These are phyloP conservation scores for Xanthoceras sorbifolium DNA, from an alignment of 345 rosid species.

Conservation along the genomic window DNA sequence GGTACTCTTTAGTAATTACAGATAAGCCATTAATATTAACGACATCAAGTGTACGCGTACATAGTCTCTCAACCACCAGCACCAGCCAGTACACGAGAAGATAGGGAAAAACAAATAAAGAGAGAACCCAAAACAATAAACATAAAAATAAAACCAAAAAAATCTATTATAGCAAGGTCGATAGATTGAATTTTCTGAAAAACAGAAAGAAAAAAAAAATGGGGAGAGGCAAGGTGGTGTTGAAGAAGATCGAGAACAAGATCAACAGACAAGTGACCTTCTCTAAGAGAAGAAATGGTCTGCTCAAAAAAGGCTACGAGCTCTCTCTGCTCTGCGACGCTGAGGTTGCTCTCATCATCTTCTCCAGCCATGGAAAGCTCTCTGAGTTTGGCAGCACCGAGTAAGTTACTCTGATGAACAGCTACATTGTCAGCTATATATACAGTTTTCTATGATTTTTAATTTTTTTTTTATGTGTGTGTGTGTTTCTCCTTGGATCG, in stretches of 20 bases:
- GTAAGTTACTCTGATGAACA: slow-evolving; percentile 17
- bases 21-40: too few relatives aligned
- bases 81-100: too few relatives aligned
- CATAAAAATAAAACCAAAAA: too few relatives aligned
- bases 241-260: slow-evolving; percentile 49
- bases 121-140: not conserved
- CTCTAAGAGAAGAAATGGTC: slow-evolving; percentile 46
- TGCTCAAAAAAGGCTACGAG: slow-evolving; percentile 45
- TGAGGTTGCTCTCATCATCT: slow-evolving; percentile 43
- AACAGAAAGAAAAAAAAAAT: not conserved
- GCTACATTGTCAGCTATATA: too few relatives aligned
- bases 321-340: slow-evolving; percentile 48
- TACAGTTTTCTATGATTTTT: too few relatives aligned
- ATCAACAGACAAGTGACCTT: slow-evolving; percentile 47
- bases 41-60: not conserved
- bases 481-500: not conserved
- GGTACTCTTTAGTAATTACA: too few relatives aligned
- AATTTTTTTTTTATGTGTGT: not conserved
- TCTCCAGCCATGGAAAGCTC: slow-evolving; percentile 42
- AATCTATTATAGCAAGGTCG: too few relatives aligned
- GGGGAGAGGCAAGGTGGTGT: slow-evolving; percentile 51
- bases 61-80: not conserved
- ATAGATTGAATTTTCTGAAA: too few relatives aligned
- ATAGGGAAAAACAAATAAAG: not conserved
- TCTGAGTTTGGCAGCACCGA: slow-evolving; percentile 36